phyloP scores from a whole-genome alignment of 768 basidiomycete species.

The Leccinellum albellum region DNA sequence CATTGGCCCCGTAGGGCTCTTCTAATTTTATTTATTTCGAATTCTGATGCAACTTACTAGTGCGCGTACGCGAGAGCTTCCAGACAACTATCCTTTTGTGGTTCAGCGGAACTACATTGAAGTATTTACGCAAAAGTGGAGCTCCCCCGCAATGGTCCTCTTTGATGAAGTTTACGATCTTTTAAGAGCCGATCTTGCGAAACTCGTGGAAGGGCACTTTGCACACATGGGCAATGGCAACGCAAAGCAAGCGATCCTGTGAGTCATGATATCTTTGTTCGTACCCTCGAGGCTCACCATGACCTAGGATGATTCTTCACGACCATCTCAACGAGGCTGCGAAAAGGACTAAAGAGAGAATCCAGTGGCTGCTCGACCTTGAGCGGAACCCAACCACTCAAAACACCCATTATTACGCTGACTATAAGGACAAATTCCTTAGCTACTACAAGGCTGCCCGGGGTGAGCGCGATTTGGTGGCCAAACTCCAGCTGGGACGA shows the following conservation, averaged over 20 bases:
- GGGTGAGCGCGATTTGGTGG: slow-evolving; percentile 2
- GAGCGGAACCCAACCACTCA: slow-evolving; percentile 50
- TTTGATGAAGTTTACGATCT: slow-evolving; percentile 38
- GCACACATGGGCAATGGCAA: slow-evolving; percentile 47
- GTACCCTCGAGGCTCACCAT: not conserved
- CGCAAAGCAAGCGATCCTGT: slow-evolving; percentile 48
- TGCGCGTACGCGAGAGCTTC: slow-evolving; percentile 67
- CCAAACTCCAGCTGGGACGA: slow-evolving; percentile 1
- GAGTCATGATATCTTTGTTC: slow-evolving; percentile 7
- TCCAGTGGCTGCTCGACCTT: slow-evolving; percentile 48
- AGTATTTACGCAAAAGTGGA: slow-evolving; percentile 46
- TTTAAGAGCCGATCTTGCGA: slow-evolving; percentile 38
- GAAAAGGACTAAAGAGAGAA: slow-evolving; percentile 35
- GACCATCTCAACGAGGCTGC: slow-evolving; percentile 48
- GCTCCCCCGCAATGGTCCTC: slow-evolving; percentile 41
- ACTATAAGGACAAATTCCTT: slow-evolving; percentile 50
- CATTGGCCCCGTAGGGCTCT: not conserved
- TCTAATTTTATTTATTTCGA: no score
- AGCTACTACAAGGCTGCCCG: slow-evolving; percentile 41
- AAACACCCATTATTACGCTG: slow-evolving; percentile 48
- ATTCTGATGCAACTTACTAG: slow-evolving; percentile 33
- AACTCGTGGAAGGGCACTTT: slow-evolving; percentile 50
- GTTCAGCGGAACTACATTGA: slow-evolving; percentile 52
- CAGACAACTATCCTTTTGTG: slow-evolving; percentile 61
- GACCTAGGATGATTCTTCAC: slow-evolving; percentile 43